Percentiles rank a stretch among this genome's conserved stretches.
Conservation (phyloP, 495 filamentous ascomycete species). For the Aspergillus saccharolyticus region DNA sequence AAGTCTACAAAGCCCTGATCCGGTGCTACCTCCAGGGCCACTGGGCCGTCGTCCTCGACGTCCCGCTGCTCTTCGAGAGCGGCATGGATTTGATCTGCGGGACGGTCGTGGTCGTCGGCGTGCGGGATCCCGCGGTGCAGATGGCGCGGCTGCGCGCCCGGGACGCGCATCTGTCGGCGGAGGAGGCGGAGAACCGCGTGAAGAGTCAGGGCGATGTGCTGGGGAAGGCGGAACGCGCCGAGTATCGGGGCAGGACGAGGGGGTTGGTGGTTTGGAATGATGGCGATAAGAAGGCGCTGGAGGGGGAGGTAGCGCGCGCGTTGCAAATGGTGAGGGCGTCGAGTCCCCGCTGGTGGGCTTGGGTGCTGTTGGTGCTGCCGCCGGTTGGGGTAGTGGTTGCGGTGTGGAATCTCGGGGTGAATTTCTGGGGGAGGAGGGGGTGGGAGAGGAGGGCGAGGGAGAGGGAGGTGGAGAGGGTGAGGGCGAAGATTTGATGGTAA, state of each 20-base stretch:
- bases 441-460: conserved; percentile 64
- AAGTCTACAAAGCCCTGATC: conserved; percentile 65
- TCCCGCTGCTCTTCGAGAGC: conserved; percentile 86
- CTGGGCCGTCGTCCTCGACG: conserved; percentile 89
- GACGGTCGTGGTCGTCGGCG: conserved; percentile 77
- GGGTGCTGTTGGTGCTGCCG: conserved; percentile 65
- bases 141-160: conserved; percentile 67
- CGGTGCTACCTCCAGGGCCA: conserved; percentile 62
- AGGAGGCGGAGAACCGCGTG: conserved; percentile 81
- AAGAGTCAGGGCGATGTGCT: conserved; percentile 76
- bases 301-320: conserved; percentile 55
- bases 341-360: conserved; percentile 78
- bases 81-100: conserved; percentile 78
- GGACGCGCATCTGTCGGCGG: conserved; percentile 63
- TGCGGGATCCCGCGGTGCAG: conserved; percentile 68
- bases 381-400: conserved; percentile 62
- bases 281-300: conserved; percentile 60
- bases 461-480: conserved; percentile 33
- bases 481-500: conserved; percentile 66
- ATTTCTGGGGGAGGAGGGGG: conserved; percentile 57
- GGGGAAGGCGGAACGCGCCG: conserved; percentile 70
- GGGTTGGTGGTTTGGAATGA: conserved; percentile 90
- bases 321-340: conserved; percentile 54
- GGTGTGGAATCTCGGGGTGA: conserved; percentile 61
- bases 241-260: conserved; percentile 53